Conservation (phyloP, 225 moss, liverwort and hornwort genomes). For the Pseudoscleropodium purum region DNA sequence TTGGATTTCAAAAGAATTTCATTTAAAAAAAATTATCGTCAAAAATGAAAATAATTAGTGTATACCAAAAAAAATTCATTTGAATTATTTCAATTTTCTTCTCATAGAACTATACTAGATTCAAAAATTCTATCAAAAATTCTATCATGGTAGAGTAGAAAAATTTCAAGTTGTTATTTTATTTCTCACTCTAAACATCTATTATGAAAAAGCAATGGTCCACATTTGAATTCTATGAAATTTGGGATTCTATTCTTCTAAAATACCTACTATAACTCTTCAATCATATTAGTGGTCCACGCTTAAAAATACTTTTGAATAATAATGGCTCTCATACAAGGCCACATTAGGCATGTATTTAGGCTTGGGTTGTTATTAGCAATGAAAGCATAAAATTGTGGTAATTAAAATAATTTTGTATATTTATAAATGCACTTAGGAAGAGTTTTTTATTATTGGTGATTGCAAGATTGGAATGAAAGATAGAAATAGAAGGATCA, state of each 20-base stretch:
- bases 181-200: accelerated
- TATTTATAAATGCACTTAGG: too few species aligned
- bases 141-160: not conserved
- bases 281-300: accelerated
- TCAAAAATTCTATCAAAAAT: not conserved
- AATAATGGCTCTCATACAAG: not conserved
- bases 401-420: accelerated
- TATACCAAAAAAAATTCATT: too few species aligned
- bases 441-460: not conserved
- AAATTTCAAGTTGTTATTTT: accelerated
- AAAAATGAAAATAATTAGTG: not conserved
- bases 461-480: not conserved
- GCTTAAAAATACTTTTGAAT: not conserved
- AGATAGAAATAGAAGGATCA: not conserved
- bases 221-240: accelerated
- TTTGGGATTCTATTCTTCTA: too few species aligned
- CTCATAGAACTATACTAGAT: not conserved
- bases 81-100: not conserved
- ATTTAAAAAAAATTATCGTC: too few species aligned
- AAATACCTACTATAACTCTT: too few species aligned
- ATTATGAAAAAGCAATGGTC: accelerated
- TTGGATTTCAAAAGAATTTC: not conserved
- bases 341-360: accelerated
- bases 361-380: too few species aligned
- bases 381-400: not conserved